Percentiles rank a stretch among this genome's conserved stretches.
These are phyloP conservation scores for Meripilus lineatus DNA, from an alignment of 1,284 basidiomycete species.

Conservation along the genomic window DNA sequence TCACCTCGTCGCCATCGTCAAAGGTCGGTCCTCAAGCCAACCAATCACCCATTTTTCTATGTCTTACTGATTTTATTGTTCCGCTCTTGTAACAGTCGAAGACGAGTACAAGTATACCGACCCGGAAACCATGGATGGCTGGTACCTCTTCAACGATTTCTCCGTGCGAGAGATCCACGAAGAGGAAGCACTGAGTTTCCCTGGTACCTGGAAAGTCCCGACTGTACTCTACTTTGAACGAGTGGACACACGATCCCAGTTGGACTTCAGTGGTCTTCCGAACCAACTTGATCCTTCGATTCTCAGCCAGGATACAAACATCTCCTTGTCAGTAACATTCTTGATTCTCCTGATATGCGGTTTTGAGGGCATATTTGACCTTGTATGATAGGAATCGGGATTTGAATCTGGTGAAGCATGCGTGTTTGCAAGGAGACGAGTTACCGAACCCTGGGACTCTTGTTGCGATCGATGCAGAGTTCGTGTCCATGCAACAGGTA, in stretches of 20 bases:
- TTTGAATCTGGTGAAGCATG: slow-evolving; percentile 70
- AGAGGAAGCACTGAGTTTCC: slow-evolving; percentile 84
- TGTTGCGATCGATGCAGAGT: slow-evolving; percentile 96
- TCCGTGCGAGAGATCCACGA: slow-evolving; percentile 81
- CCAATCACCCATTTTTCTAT: too few species aligned
- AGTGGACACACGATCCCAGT: slow-evolving; percentile 48
- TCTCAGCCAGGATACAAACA: slow-evolving; percentile 82
- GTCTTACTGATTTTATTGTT: too few species aligned
- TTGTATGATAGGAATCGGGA: slow-evolving; percentile 63
- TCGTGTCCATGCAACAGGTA: slow-evolving; percentile 93
- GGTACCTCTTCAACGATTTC: slow-evolving; percentile 99
- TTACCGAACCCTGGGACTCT: slow-evolving; percentile 83
- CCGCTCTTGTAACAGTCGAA: too few species aligned
- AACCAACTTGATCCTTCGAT: slow-evolving; percentile 70
- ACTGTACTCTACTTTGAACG: slow-evolving; percentile 87
- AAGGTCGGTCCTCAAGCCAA: slow-evolving; percentile 61
- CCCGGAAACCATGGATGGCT: slow-evolving; percentile 48
- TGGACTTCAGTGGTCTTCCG: slow-evolving; percentile 70
- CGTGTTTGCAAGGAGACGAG: slow-evolving; percentile 69
- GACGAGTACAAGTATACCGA: slow-evolving; percentile 30
- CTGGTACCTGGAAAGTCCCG: slow-evolving; percentile 93
- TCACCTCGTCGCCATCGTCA: slow-evolving; percentile 88
- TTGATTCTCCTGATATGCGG: neutral
- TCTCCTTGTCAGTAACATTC: slow-evolving; percentile 60
- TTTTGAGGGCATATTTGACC: too few species aligned